Percentiles rank a stretch among this genome's conserved stretches.
Evolutionary conservation across 2,329 filamentous ascomycete species (phyloP).

Genomic region (Dothideomycetes sp.): DNA sequence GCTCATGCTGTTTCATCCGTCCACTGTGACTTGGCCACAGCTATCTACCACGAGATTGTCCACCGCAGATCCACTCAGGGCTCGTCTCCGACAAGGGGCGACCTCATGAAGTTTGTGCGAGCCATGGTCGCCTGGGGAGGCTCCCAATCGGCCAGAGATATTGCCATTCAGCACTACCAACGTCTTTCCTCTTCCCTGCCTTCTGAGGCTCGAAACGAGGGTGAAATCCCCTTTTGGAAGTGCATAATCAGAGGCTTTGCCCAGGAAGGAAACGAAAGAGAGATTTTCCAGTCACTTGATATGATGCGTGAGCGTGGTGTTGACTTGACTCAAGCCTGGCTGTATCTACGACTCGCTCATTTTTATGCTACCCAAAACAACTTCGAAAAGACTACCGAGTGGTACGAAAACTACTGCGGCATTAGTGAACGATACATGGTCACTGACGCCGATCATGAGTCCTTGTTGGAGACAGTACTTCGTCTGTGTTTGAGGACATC

Average conservation of each 20-base stretch:
- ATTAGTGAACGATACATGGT: too few species aligned
- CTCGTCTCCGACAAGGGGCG: too few species aligned
- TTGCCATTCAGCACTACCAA: not conserved
- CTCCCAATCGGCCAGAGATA: slow-evolving; percentile 1
- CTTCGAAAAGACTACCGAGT: slow-evolving; percentile 53
- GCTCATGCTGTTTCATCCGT: not conserved
- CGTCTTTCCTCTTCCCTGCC: too few species aligned
- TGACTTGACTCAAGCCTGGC: not conserved
- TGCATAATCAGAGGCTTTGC: slow-evolving; percentile 48
- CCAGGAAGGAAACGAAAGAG: slow-evolving; percentile 47
- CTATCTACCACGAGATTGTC: not conserved
- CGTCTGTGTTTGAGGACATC: slow-evolving; percentile 33
- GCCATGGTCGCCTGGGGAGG: not conserved
- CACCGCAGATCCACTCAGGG: not conserved
- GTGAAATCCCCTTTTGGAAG: slow-evolving; percentile 20
- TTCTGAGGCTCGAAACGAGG: too few species aligned
- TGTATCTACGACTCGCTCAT: slow-evolving; percentile 28
- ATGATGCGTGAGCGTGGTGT: slow-evolving; percentile 37
- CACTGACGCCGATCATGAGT: not conserved
- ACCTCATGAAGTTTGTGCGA: not conserved
- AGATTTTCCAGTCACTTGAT: slow-evolving; percentile 48
- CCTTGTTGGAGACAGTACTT: slow-evolving; percentile 2
- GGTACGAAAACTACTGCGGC: slow-evolving; percentile 58
- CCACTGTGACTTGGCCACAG: not conserved
- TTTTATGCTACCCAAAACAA: slow-evolving; percentile 54